These are phyloP conservation scores for Penicillium decumbens DNA, from an alignment of 2,329 filamentous ascomycete species.

Conservation along the genomic window DNA sequence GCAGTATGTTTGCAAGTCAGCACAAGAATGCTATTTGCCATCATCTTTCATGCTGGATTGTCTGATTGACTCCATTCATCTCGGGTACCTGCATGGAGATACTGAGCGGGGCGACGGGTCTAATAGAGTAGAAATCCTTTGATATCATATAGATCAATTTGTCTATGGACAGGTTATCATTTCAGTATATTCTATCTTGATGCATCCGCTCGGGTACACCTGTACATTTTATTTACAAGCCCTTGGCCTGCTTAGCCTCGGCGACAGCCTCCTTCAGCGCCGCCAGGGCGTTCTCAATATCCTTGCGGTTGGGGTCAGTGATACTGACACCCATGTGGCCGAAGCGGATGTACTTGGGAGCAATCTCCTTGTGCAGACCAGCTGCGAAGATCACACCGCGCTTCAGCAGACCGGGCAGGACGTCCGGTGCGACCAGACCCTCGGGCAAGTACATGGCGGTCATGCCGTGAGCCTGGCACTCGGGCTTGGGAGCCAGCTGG, in stretches of 20 bases:
- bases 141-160: background rate
- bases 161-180: background rate
- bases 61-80: background rate
- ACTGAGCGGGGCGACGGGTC: background rate
- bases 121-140: background rate
- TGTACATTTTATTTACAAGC: conserved; percentile 26
- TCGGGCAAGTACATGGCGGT: conserved; percentile 95
- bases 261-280: conserved; percentile 69
- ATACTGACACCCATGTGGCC: conserved; percentile 97
- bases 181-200: background rate
- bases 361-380: conserved; percentile 93
- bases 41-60: too few relatives aligned
- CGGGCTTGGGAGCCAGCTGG: conserved; percentile 77
- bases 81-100: background rate
- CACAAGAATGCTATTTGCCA: background rate
- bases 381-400: conserved; percentile 92
- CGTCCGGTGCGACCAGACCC: conserved; percentile 69
- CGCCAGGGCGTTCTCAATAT: conserved; percentile 78
- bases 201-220: background rate
- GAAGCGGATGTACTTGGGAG: conserved; percentile 86
- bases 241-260: conserved; percentile 65
- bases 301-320: conserved; percentile 69
- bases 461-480: conserved; percentile 95
- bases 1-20: background rate
- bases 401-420: conserved; percentile 78